phyloP scores from a whole-genome alignment of 2,329 filamentous ascomycete genomes.

The Aaosphaeria arxii region DNA sequence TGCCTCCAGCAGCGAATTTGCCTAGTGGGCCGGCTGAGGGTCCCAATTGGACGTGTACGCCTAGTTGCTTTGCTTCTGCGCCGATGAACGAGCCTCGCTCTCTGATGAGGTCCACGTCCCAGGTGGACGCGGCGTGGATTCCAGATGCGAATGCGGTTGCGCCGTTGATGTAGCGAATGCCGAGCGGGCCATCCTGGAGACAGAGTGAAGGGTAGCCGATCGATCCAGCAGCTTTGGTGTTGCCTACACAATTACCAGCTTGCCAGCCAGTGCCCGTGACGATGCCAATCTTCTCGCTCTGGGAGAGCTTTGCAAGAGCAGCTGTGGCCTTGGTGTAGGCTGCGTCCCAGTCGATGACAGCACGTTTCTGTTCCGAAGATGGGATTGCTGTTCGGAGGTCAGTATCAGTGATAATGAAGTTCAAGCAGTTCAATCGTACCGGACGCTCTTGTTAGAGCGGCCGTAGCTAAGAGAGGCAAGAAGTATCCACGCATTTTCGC shows the following conservation, averaged over 20 bases:
- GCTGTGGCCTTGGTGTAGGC: slow-evolving; percentile 40
- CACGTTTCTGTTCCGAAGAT: slow-evolving; percentile 17
- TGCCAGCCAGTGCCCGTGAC: slow-evolving; percentile 36
- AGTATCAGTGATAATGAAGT: neutral
- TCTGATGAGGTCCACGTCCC: slow-evolving; percentile 33
- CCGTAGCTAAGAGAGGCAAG: slow-evolving; percentile 19
- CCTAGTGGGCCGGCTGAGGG: slow-evolving; percentile 43
- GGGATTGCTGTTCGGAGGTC: slow-evolving; percentile 18
- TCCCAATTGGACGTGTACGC: slow-evolving; percentile 42
- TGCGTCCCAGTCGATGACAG: slow-evolving; percentile 33
- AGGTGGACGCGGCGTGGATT: slow-evolving; percentile 39
- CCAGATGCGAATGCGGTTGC: slow-evolving; percentile 40
- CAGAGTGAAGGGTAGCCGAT: slow-evolving; percentile 38
- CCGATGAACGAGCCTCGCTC: slow-evolving; percentile 35
- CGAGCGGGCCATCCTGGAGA: slow-evolving; percentile 41
- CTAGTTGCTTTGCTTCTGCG: slow-evolving; percentile 41
- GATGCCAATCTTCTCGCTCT: slow-evolving; percentile 40
- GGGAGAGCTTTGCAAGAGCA: slow-evolving; percentile 38
- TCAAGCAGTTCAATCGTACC: slow-evolving; percentile 9
- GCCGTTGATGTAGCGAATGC: slow-evolving; percentile 36
- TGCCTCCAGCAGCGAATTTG: slow-evolving; percentile 39
- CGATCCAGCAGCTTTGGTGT: slow-evolving; percentile 31
- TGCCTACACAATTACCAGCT: slow-evolving; percentile 34
- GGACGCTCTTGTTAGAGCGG: slow-evolving; percentile 16
- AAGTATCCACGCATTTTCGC: slow-evolving; percentile 24